These are phyloP conservation scores for Arthrobotrys iridis DNA, from an alignment of 2,329 filamentous ascomycete genomes.

Conservation along the genomic window DNA sequence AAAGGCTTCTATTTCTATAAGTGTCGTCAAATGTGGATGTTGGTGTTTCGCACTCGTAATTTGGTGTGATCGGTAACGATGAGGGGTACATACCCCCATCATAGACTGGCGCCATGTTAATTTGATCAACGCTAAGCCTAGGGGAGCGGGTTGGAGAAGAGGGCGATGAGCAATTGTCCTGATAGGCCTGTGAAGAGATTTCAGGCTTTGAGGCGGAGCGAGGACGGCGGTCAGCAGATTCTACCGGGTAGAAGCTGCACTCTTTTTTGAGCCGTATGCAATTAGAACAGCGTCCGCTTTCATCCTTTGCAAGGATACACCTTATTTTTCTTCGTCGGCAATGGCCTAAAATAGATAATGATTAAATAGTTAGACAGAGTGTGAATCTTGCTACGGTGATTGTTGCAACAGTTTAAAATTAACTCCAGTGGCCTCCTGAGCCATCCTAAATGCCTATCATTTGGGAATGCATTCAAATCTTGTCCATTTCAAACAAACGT, in stretches of 20 bases:
- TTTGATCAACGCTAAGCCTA: constrained; percentile 53
- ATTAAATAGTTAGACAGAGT: constrained; percentile 34
- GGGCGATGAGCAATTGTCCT: constrained; percentile 57
- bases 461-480: no score
- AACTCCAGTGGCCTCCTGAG: no score
- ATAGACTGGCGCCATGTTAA: constrained; percentile 50
- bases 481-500: no score
- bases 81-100: constrained; percentile 55
- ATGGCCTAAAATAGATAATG: constrained; percentile 71
- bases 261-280: constrained; percentile 95
- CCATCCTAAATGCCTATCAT: no score
- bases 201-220: constrained; percentile 58
- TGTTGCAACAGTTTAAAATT: no score
- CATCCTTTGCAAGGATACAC: constrained; percentile 80
- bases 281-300: constrained; percentile 82
- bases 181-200: constrained; percentile 54
- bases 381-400: neutral
- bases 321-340: constrained; percentile 93
- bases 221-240: constrained; percentile 62
- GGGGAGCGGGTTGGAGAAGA: constrained; percentile 57
- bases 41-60: constrained; percentile 56
- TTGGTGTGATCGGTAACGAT: constrained; percentile 58
- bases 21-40: constrained; percentile 56
- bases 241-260: constrained; percentile 90
- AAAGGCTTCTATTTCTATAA: constrained; percentile 54